A percentile compares a stretch with the other conserved stretches of the same genome.
These are phyloP conservation scores for Trypanosoma lewisi DNA, from an alignment of 208 protist species.

Conservation along the genomic window DNA sequence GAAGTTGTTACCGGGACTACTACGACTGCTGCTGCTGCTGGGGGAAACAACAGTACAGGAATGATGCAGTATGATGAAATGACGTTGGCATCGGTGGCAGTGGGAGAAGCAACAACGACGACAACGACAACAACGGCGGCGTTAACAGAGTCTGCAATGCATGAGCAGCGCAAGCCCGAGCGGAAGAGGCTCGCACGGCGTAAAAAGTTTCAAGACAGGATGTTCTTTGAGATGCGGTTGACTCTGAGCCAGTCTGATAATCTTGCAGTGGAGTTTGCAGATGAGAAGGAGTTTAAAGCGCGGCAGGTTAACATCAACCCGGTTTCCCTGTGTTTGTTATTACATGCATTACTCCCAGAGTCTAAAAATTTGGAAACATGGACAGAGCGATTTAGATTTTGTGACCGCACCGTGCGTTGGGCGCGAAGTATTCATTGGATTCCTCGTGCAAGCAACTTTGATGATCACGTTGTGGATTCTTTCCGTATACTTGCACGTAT, in stretches of 20 bases:
- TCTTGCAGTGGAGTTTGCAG: constrained; percentile 75
- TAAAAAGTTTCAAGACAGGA: constrained; percentile 78
- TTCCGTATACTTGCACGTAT: constrained; percentile 80
- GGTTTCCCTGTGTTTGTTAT: constrained; percentile 62
- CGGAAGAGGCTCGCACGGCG: constrained; percentile 63
- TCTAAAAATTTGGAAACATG: constrained; percentile 68
- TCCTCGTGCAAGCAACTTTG: constrained; percentile 65
- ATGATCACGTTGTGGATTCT: constrained; percentile 43
- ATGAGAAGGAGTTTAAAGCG: constrained; percentile 40
- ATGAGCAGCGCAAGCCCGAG: constrained; percentile 57
- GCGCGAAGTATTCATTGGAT: constrained; percentile 78
- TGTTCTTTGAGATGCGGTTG: constrained; percentile 72
- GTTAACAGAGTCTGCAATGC: background rate
- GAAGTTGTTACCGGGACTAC: constrained; percentile 29
- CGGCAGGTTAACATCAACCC: constrained; percentile 52
- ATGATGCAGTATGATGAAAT: too few relatives aligned
- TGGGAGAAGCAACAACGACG: background rate
- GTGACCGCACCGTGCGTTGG: constrained; percentile 71
- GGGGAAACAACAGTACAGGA: too few relatives aligned
- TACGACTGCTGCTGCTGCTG: too few relatives aligned
- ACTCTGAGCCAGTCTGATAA: constrained; percentile 48
- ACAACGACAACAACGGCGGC: background rate
- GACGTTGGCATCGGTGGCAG: background rate
- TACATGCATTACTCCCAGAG: constrained; percentile 59
- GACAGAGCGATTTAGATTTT: constrained; percentile 85